phyloP scores from a whole-genome alignment of 768 basidiomycete genomes.

The Boletus subparvulus region DNA sequence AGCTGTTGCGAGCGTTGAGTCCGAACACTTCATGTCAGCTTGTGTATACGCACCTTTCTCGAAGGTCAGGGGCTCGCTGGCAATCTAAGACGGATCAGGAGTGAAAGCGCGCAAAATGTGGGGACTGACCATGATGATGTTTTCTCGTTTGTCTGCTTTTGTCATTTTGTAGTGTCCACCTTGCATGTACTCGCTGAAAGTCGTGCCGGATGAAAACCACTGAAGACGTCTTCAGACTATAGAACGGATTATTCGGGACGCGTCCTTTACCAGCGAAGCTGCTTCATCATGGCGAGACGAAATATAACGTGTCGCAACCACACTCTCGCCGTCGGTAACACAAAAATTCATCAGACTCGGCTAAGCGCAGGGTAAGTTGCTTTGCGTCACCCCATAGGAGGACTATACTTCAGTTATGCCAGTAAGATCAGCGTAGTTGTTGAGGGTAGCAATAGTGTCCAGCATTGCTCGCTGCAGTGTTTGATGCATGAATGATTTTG shows the following conservation, averaged over 20 bases:
- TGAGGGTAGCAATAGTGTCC: constrained; percentile 79
- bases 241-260: neutral
- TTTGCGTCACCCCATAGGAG: neutral
- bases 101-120: constrained; percentile 3
- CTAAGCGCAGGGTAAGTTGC: constrained; percentile 34
- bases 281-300: constrained; percentile 90
- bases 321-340: constrained; percentile 91
- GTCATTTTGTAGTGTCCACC: constrained; percentile 95
- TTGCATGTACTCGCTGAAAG: constrained; percentile 85
- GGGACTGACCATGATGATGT: constrained; percentile 79
- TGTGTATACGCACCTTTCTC: constrained; percentile 65
- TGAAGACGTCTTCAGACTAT: constrained; percentile 29
- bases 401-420: constrained; percentile 64
- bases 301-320: constrained; percentile 93
- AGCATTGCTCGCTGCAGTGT: constrained; percentile 83
- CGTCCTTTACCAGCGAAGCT: constrained; percentile 69
- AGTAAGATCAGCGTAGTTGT: constrained; percentile 69
- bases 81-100: constrained; percentile 50
- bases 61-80: constrained; percentile 93
- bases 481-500: constrained; percentile 68
- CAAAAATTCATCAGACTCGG: constrained; percentile 95
- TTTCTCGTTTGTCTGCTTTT: constrained; percentile 92
- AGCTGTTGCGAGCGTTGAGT: constrained; percentile 37
- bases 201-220: constrained; percentile 96
- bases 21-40: neutral